These are phyloP conservation scores for Trichoderma gamsii DNA, from an alignment of 495 filamentous ascomycete species.

Conservation along the genomic window DNA sequence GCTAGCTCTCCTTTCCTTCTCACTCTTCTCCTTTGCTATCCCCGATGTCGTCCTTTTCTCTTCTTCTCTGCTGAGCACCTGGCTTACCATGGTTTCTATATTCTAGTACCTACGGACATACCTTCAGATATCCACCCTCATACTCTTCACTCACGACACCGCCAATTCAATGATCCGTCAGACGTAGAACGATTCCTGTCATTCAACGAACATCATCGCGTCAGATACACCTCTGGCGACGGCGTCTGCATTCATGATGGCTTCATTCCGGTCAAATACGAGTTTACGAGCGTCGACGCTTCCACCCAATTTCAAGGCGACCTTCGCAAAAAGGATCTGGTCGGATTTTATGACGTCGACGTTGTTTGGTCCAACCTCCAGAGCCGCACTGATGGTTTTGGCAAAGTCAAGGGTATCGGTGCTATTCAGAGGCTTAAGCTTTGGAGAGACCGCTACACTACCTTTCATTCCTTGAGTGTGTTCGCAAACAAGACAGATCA, in stretches of 20 bases:
- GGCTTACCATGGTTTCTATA: constrained; percentile 15
- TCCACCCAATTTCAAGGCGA: constrained; percentile 32
- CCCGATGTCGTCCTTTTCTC: not conserved
- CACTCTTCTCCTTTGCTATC: not conserved
- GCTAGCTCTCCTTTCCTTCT: not conserved
- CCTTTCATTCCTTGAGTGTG: constrained; percentile 30
- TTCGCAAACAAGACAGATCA: constrained; percentile 30
- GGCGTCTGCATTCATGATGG: constrained; percentile 29
- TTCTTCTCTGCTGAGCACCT: not conserved
- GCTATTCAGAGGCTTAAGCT: constrained; percentile 35
- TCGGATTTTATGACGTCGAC: constrained; percentile 34
- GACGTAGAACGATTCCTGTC: constrained; percentile 32
- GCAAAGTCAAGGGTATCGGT: constrained; percentile 31
- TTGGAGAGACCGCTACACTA: constrained; percentile 31
- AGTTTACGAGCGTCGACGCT: constrained; percentile 31
- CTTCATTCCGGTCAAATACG: constrained; percentile 32
- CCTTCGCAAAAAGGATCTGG: constrained; percentile 27
- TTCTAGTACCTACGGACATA: constrained; percentile 29
- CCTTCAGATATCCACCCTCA: constrained; percentile 28
- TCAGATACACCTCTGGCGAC: constrained; percentile 28
- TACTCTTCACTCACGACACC: constrained; percentile 31
- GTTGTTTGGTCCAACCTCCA: constrained; percentile 32
- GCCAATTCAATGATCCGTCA: constrained; percentile 29
- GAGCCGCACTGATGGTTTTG: constrained; percentile 30
- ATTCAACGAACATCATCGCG: constrained; percentile 30